phyloP scores from a whole-genome alignment of 1,284 basidiomycete genomes.

The Termitomyces sp. region DNA sequence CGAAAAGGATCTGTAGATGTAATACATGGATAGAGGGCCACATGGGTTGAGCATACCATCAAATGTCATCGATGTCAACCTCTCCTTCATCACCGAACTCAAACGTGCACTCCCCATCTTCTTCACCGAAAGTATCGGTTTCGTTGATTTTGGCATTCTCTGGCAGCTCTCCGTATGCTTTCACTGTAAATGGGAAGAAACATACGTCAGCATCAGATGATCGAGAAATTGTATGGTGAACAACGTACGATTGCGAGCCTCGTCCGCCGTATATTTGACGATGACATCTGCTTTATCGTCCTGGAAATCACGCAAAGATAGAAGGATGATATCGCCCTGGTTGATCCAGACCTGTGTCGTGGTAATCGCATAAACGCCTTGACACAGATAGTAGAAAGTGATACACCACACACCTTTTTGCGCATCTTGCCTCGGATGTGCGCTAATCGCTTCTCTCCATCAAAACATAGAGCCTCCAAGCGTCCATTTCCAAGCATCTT shows the following conservation, averaged over 20 bases:
- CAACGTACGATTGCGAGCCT: slow-evolving; percentile 74
- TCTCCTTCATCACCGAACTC: slow-evolving; percentile 86
- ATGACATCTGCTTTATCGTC: slow-evolving; percentile 99
- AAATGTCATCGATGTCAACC: slow-evolving; percentile 79
- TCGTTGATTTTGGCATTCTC: slow-evolving; percentile 99
- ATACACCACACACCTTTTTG: slow-evolving; percentile 77
- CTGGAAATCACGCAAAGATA: slow-evolving; percentile 98
- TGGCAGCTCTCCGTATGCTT: slow-evolving; percentile 96
- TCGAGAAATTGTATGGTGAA: slow-evolving; percentile 1
- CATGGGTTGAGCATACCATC: slow-evolving; percentile 21
- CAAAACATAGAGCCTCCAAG: slow-evolving; percentile 95
- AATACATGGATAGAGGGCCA: slow-evolving; percentile 9
- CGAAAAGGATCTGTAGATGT: slow-evolving; percentile 10
- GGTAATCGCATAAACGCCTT: not conserved
- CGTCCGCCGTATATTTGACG: slow-evolving; percentile 97
- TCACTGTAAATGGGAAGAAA: slow-evolving; percentile 51
- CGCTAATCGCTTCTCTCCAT: slow-evolving; percentile 95
- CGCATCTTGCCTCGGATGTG: slow-evolving; percentile 99
- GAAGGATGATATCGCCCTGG: slow-evolving; percentile 94
- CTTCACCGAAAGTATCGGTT: slow-evolving; percentile 88
- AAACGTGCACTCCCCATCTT: slow-evolving; percentile 86
- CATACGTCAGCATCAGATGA: slow-evolving; percentile 2
- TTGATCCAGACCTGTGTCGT: slow-evolving; percentile 92
- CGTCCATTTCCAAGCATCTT: slow-evolving; percentile 99
- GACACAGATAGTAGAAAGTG: not conserved